A percentile compares a stretch with the other conserved stretches of the same genome.
Evolutionary conservation across 2,329 filamentous ascomycete genomes (phyloP).

Genomic region (Teratosphaeria pseudoeucalypti): DNA sequence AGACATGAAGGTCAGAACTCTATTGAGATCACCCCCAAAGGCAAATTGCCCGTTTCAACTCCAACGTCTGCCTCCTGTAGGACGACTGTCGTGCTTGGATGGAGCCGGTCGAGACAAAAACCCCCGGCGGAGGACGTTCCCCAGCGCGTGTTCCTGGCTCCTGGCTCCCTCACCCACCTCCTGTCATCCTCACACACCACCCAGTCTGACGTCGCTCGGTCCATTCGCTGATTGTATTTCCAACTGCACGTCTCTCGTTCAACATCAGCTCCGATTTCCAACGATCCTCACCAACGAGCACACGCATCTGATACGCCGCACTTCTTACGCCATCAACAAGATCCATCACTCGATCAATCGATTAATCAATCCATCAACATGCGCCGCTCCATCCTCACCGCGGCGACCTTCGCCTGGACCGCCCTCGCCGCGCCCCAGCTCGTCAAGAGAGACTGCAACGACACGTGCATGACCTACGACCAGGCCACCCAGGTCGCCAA

Average conservation of each 20-base stretch:
- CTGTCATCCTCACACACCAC: not conserved
- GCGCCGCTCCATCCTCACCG: slow-evolving; percentile 10
- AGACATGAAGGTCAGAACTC: not conserved
- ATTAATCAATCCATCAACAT: slow-evolving; percentile 3
- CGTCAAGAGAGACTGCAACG: slow-evolving; percentile 8
- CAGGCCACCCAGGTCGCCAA: slow-evolving; percentile 16
- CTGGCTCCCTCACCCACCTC: not conserved
- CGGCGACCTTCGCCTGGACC: slow-evolving; percentile 8
- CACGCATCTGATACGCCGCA: not conserved
- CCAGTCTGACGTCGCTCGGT: not conserved
- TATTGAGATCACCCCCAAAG: slow-evolving; percentile 1
- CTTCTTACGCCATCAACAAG: not conserved
- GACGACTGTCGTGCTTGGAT: not conserved
- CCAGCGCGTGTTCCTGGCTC: not conserved
- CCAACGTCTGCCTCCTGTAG: not conserved
- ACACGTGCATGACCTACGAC: slow-evolving; percentile 16
- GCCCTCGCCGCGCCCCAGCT: slow-evolving; percentile 4
- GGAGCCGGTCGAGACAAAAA: slow-evolving; percentile 3
- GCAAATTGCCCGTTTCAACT: slow-evolving; percentile 6
- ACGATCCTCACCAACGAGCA: not conserved
- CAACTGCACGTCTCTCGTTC: slow-evolving; percentile 3
- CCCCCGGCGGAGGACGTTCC: not conserved
- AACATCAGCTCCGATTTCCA: not conserved
- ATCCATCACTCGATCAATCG: not conserved
- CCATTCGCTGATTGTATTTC: slow-evolving; percentile 1